A percentile compares a stretch with the other conserved stretches of the same genome.
These are phyloP conservation scores for Tremella yokohamensis DNA, from an alignment of 768 basidiomycete species.

Conservation along the genomic window DNA sequence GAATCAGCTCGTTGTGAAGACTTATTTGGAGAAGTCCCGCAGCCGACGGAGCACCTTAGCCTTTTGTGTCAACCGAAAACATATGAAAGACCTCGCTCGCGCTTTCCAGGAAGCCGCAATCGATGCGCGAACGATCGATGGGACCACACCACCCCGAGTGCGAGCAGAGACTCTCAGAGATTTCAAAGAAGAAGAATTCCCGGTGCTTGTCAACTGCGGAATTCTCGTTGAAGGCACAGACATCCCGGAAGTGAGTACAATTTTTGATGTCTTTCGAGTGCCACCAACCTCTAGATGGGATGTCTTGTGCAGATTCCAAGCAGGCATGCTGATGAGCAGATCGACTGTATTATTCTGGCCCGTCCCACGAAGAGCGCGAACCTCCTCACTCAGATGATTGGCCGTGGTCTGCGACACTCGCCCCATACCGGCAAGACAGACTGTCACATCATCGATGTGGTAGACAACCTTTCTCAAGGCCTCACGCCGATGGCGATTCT, in stretches of 20 bases:
- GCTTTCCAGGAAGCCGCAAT: constrained; percentile 70
- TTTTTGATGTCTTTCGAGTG: too few relatives aligned
- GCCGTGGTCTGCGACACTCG: constrained; percentile 83
- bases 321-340: constrained; percentile 40
- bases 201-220: constrained; percentile 89
- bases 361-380: constrained; percentile 85
- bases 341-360: constrained; percentile 87
- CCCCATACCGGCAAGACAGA: constrained; percentile 73
- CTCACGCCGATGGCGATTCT: constrained; percentile 77
- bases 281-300: too few relatives aligned
- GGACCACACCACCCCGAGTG: constrained; percentile 63
- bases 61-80: constrained; percentile 82
- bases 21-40: constrained; percentile 79
- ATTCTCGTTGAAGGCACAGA: constrained; percentile 92
- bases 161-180: constrained; percentile 63
- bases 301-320: too few relatives aligned
- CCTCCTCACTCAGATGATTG: constrained; percentile 91
- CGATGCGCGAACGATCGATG: constrained; percentile 77
- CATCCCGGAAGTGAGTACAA: constrained; percentile 64
- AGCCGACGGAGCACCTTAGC: constrained; percentile 79
- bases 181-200: constrained; percentile 71
- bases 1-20: constrained; percentile 71
- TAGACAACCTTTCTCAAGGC: constrained; percentile 68
- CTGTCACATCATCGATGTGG: constrained; percentile 87
- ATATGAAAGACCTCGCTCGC: constrained; percentile 70